These are phyloP conservation scores for Stephanodiscus minutulus DNA, from an alignment of 108 stramenopile genomes.

Conservation along the genomic window DNA sequence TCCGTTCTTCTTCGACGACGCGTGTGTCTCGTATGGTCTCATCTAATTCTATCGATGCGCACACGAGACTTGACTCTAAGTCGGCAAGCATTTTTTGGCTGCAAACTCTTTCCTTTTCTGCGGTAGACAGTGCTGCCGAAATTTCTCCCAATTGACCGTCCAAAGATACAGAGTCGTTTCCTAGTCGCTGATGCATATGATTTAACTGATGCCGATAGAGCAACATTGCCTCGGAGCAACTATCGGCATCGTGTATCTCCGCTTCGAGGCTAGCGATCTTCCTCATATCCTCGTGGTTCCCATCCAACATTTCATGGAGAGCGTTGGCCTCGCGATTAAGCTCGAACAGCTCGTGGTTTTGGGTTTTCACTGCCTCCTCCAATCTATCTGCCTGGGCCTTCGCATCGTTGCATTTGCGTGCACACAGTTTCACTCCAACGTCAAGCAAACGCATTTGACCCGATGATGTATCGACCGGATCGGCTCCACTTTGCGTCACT, in stretches of 20 bases:
- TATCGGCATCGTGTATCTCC: conserved; percentile 57
- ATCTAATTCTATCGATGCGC: conserved; percentile 44
- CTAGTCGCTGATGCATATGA: conserved; percentile 61
- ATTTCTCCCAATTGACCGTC: conserved; percentile 66
- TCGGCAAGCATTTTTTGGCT: conserved; percentile 52
- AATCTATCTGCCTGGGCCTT: conserved; percentile 54
- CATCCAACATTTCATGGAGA: conserved; percentile 64
- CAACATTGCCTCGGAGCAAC: conserved; percentile 49
- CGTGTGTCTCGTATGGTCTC: conserved; percentile 31
- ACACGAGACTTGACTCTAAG: conserved; percentile 44
- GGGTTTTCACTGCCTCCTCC: conserved; percentile 49
- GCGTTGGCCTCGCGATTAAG: conserved; percentile 63
- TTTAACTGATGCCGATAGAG: conserved; percentile 69
- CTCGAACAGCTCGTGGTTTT: conserved; percentile 49
- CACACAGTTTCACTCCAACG: conserved; percentile 54
- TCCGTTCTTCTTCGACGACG: conserved; percentile 45
- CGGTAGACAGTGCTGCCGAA: conserved; percentile 53
- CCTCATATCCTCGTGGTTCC: conserved; percentile 55
- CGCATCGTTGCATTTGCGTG: conserved; percentile 71
- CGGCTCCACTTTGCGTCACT: conserved; percentile 24
- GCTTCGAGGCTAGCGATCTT: conserved; percentile 51
- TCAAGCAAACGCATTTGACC: conserved; percentile 52
- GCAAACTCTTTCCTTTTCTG: conserved; percentile 43
- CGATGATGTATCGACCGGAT: conserved; percentile 24
- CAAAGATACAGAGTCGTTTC: conserved; percentile 60